Conservation (phyloP, 192 early-diverging fungal species). For the Backusella morwellensis region DNA sequence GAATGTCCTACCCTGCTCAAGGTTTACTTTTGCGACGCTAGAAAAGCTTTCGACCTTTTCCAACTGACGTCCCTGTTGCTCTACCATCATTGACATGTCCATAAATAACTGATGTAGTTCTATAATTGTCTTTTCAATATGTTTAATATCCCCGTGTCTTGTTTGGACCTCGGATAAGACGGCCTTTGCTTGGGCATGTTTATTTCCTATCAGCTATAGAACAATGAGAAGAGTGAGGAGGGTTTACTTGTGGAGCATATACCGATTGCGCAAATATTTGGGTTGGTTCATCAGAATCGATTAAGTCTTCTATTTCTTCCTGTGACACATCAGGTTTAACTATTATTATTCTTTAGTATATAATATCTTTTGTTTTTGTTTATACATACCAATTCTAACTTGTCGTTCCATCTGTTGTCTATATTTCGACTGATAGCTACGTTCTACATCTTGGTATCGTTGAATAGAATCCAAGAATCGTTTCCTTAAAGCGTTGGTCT, state of each 20-base stretch:
- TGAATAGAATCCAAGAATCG: conserved; percentile 59
- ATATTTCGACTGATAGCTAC: conserved; percentile 73
- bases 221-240: not conserved
- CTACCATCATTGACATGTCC: conserved; percentile 81
- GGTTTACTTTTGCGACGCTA: conserved; percentile 5
- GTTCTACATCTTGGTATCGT: conserved; percentile 73
- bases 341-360: not conserved
- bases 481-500: conserved; percentile 40
- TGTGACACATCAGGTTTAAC: conserved; percentile 77
- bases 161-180: conserved; percentile 81
- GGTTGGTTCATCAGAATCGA: conserved; percentile 65
- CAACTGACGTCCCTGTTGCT: conserved; percentile 69
- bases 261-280: conserved; percentile 80
- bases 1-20: conserved; percentile 26
- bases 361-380: not conserved
- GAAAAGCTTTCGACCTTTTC: conserved; percentile 67
- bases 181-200: conserved; percentile 67
- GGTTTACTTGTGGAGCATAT: not conserved
- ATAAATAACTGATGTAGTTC: conserved; percentile 87
- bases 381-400: conserved; percentile 64
- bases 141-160: conserved; percentile 78
- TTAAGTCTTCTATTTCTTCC: conserved; percentile 69
- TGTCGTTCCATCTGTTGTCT: conserved; percentile 78
- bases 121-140: conserved; percentile 84
- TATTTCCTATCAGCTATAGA: conserved; percentile 62